Evolutionary conservation across 371 early-diverging fungal species (phyloP), one percentile per base, ranked within the genome.

Genomic region (Mucor indicus): DNA sequence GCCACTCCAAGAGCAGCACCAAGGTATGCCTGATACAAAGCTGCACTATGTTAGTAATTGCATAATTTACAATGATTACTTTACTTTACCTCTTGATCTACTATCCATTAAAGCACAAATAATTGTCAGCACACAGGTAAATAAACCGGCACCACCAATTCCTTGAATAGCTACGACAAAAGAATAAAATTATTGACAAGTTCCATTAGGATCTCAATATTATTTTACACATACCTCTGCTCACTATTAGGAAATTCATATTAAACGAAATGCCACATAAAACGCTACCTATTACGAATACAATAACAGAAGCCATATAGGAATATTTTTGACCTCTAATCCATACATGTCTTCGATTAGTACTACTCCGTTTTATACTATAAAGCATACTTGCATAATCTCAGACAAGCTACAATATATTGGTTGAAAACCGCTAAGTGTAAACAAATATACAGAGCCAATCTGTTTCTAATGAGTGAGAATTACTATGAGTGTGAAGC

Each of bases 121-220:
- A 42, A 90, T 83, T 35, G 90, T 80, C 39, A 90, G 67, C 16
- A 76, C 77, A 48, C 89, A 61, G 8, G 83, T 71, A 22, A 86
- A 67, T 9, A 91, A 60, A 4, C 92, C 91, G 15, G 51, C 44
- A 1, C 33, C 56, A 17, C 56, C 56, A 40, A 56, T 33, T 1
- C 56, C 56, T 36, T 56, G 56, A 1, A 56, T 43, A 15, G 50
- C 56, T 44, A 36, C 15, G 12, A 16, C 12, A 31, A 4, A 22
- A 0, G 4, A 6, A 27, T 12, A 11, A 27, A 21, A 15, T 16
- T 10, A 27, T 22, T 15, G 38, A 19, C 16, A 12, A n/a, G n/a
- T n/a, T n/a, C n/a, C n/a, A n/a, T n/a, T n/a, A n/a, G n/a, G n/a
- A n/a, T n/a, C n/a, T n/a, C n/a, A n/a, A n/a, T n/a, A n/a, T n/a